These are phyloP conservation scores for Xanthoparmelia taractica DNA, from an alignment of 495 filamentous ascomycete species.

Conservation along the genomic window DNA sequence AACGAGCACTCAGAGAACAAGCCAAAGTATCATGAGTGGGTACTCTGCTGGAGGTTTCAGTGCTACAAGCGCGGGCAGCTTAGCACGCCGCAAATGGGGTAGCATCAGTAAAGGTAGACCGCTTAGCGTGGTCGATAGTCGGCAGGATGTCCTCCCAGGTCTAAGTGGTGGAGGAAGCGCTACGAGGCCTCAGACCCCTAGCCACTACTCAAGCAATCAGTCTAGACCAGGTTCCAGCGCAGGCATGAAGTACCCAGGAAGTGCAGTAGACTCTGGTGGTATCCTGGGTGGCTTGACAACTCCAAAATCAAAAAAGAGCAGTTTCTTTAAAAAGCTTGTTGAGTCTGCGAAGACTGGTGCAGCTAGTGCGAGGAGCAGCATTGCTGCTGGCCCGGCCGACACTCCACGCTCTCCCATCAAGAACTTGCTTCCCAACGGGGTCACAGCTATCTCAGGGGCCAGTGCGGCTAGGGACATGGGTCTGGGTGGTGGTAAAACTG, in stretches of 20 bases:
- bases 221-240: constrained; percentile 49
- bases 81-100: constrained; percentile 60
- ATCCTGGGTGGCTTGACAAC: constrained; percentile 73
- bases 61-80: constrained; percentile 89
- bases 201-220: constrained; percentile 76
- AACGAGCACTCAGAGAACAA: constrained; percentile 65
- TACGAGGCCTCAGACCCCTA: constrained; percentile 57
- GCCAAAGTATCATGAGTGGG: constrained; percentile 87
- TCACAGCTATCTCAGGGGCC: constrained; percentile 49
- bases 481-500: constrained; percentile 41
- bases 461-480: constrained; percentile 59
- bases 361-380: constrained; percentile 79
- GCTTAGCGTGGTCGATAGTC: constrained; percentile 47
- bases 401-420: constrained; percentile 45
- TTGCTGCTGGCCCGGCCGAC: constrained; percentile 54
- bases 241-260: constrained; percentile 40
- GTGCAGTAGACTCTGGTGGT: constrained; percentile 41
- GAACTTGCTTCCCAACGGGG: constrained; percentile 41
- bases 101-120: constrained; percentile 41
- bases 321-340: constrained; percentile 94
- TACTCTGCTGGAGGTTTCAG: constrained; percentile 83
- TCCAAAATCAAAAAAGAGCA: constrained; percentile 83
- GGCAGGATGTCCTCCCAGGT: constrained; percentile 37
- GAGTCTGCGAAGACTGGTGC: constrained; percentile 92
- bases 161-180: constrained; percentile 39